Conservation (phyloP, 305 asterid genomes). For the Fraxinus angustifolia region DNA sequence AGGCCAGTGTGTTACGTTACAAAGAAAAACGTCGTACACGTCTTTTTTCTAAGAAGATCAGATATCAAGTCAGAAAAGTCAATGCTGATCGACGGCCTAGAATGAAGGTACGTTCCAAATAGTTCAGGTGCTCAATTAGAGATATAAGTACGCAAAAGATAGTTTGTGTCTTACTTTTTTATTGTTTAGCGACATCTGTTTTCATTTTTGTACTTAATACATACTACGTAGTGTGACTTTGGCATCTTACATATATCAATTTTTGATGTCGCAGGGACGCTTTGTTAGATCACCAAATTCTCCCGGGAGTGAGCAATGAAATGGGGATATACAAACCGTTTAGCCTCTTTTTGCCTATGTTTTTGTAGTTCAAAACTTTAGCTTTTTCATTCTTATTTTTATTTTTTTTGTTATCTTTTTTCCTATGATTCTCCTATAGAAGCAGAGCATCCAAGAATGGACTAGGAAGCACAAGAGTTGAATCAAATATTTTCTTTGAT, state of each 20-base stretch:
- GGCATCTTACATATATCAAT: background rate
- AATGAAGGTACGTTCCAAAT: constrained; percentile 55
- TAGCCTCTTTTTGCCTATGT: background rate
- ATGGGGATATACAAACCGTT: background rate
- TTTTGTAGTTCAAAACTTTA: constrained; percentile 17
- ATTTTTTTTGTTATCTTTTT: background rate
- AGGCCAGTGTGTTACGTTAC: constrained; percentile 75
- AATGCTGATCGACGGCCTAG: constrained; percentile 88
- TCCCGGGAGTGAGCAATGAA: constrained; percentile 49
- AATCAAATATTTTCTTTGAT: background rate
- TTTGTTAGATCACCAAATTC: constrained; percentile 69
- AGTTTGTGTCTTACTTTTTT: background rate
- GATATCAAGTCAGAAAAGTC: constrained; percentile 76
- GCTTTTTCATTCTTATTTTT: background rate
- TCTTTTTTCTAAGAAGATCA: constrained; percentile 68
- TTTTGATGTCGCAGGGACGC: constrained; percentile 62
- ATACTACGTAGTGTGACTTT: background rate
- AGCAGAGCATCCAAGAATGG: background rate
- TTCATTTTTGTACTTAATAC: background rate
- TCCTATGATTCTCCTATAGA: background rate
- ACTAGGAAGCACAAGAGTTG: background rate
- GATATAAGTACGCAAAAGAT: background rate
- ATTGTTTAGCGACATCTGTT: background rate
- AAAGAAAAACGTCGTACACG: constrained; percentile 73
- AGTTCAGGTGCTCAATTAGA: background rate